Evolutionary conservation across 768 basidiomycete genomes (phyloP).

Genomic region (Lentinula aciculospora): DNA sequence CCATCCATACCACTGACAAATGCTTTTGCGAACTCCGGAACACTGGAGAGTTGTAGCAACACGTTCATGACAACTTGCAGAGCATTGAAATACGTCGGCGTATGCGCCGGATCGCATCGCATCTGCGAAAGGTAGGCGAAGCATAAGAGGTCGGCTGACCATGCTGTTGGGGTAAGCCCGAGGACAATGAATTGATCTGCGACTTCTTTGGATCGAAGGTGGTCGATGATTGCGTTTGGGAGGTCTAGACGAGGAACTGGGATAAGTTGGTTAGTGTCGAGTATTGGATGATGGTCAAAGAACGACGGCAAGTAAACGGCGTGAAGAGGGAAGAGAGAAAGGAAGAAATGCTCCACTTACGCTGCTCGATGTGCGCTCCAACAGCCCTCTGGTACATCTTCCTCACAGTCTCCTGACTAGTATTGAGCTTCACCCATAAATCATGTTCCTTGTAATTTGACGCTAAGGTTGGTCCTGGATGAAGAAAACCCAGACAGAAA

Average conservation of each 20-base stretch:
- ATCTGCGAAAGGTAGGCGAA: conserved; percentile 80
- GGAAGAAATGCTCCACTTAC: conserved; percentile 33
- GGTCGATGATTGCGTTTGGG: neutral
- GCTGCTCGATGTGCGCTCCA: conserved; percentile 75
- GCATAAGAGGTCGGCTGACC: conserved; percentile 61
- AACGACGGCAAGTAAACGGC: neutral
- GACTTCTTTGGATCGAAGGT: neutral
- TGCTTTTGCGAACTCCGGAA: conserved; percentile 45
- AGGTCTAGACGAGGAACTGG: conserved; percentile 5
- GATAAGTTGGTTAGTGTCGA: neutral
- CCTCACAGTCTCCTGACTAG: conserved; percentile 38
- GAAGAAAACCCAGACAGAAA: neutral
- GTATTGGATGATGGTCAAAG: neutral
- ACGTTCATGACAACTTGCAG: conserved; percentile 45
- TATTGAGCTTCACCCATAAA: conserved; percentile 38
- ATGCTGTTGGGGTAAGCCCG: conserved; percentile 23
- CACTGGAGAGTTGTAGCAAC: conserved; percentile 43
- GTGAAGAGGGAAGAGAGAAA: neutral
- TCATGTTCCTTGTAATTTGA: conserved; percentile 30
- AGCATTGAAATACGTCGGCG: conserved; percentile 57
- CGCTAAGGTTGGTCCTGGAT: neutral
- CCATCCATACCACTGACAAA: conserved; percentile 56
- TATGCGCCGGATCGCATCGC: conserved; percentile 69
- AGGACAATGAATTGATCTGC: neutral
- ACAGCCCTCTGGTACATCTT: conserved; percentile 71